Evolutionary conservation across 2,329 filamentous ascomycete species (phyloP).

Genomic region (Colletotrichum sp.): DNA sequence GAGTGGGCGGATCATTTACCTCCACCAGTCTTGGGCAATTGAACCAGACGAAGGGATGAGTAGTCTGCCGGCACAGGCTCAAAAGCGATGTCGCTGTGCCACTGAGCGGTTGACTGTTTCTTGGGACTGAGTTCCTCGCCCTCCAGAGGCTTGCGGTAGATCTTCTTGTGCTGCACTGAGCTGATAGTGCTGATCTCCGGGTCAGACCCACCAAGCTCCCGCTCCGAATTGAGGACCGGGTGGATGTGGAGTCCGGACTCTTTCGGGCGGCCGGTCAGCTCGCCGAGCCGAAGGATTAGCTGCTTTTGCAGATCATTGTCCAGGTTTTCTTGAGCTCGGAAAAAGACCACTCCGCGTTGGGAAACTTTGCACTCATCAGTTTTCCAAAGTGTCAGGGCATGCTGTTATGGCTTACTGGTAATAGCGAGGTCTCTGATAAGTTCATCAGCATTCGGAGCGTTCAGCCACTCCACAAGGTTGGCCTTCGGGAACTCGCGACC

Average conservation of each 20-base stretch:
- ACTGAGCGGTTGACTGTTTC: conserved; percentile 34
- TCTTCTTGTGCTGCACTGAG: conserved; percentile 50
- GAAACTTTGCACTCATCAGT: conserved; percentile 50
- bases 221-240: conserved; percentile 58
- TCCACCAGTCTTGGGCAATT: conserved; percentile 61
- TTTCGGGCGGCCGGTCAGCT: conserved; percentile 62
- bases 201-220: conserved; percentile 58
- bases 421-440: conserved; percentile 66
- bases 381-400: neutral
- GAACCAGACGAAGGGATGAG: conserved; percentile 61
- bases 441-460: conserved; percentile 58
- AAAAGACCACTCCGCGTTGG: conserved; percentile 68
- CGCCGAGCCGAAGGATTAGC: conserved; percentile 62
- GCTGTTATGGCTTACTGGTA: conserved; percentile 47
- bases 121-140: conserved; percentile 33
- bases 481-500: conserved; percentile 57
- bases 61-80: conserved; percentile 66
- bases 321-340: conserved; percentile 63
- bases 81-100: conserved; percentile 63
- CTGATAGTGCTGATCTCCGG: conserved; percentile 65
- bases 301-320: conserved; percentile 65
- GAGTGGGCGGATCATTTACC: conserved; percentile 1
- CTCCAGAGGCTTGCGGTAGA: conserved; percentile 30
- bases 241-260: conserved; percentile 66
- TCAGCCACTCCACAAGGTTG: conserved; percentile 59